Evolutionary conservation across 1,139 yeast genomes (phyloP).

Genomic region (Suhomyces kunorum): DNA sequence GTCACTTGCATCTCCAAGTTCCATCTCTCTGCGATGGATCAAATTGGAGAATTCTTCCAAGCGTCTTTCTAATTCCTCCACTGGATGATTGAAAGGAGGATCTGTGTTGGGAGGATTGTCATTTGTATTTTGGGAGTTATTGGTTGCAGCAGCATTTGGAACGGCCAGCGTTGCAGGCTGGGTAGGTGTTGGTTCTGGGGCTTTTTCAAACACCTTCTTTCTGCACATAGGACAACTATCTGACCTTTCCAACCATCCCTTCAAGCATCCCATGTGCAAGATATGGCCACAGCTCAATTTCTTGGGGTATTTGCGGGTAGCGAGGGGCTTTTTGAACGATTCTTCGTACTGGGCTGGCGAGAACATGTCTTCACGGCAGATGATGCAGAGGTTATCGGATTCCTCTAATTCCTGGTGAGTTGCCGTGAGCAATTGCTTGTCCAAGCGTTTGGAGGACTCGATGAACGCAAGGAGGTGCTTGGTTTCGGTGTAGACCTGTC

Average conservation of each 20-base stretch:
- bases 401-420: conserved; percentile 59
- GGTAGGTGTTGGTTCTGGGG: conserved; percentile 10
- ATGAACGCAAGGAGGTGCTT: conserved; percentile 56
- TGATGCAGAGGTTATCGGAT: conserved; percentile 69
- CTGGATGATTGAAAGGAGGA: conserved; percentile 12
- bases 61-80: conserved; percentile 12
- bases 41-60: conserved; percentile 13
- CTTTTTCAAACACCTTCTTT: conserved; percentile 53
- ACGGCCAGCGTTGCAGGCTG: conserved; percentile 6
- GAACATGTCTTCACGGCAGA: conserved; percentile 83
- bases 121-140: background rate
- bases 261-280: conserved; percentile 85
- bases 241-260: conserved; percentile 91
- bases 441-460: conserved; percentile 66
- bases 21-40: conserved; percentile 6
- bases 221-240: conserved; percentile 93
- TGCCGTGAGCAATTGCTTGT: conserved; percentile 61
- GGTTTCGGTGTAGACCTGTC: conserved; percentile 51
- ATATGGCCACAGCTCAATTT: conserved; percentile 83
- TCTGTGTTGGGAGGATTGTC: conserved; percentile 6
- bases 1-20: conserved; percentile 1
- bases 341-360: conserved; percentile 34
- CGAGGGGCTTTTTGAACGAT: conserved; percentile 24
- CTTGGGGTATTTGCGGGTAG: conserved; percentile 63
- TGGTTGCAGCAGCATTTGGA: conserved; percentile 7